Base-by-base conservation (phyloP, 345 rosid genomes). In the Eucalyptus curtisii region DNA sequence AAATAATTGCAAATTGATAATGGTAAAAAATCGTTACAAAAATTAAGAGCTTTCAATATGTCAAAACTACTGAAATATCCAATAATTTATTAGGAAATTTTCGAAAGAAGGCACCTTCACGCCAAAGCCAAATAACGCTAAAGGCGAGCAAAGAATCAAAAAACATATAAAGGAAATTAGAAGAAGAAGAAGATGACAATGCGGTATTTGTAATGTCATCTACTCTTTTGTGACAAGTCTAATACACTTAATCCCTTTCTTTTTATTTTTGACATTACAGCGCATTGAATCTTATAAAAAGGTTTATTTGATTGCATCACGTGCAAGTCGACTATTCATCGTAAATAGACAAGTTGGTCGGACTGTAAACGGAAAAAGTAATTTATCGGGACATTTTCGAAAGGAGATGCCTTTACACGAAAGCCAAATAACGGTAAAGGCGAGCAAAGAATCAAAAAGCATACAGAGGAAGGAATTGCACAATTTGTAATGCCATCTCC, bases 401-500 rank as follows among this genome's bases (percentile, higher is more conserved):
- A 30, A 61, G 71, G 37, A 13, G 37, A 31, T 3, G 37, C 37
- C 71, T 13, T 64, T 64, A n/a, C 37, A 4, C 33, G 4, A n/a
- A n/a, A 64, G 17, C 37, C 10, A 64, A 64, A 64, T 64, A 64
- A 64, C 71, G 71, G 17, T 13, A 64, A 64, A n/a, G 71, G 1
- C 37, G 37, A n/a, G 71, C 71, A 64, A 64, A 30, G 71, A 64
- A 64, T n/a, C 17, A 0, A n/a, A 64, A 64, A 12, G 37, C 71
- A 64, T 14, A n/a, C 0, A 14, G 37, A 1, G 71, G 37, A 30
- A 64, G 71, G 71, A 64, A 64, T 30, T 64, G 76, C 76, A 14
- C 0, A 1, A n/a, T n/a, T 64, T 30, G 76, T n/a, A n/a, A n/a
- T n/a, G 76, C 31, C 37, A 14, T n/a, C 37, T n/a, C n/a, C 19